Conservation (phyloP, 1,139 yeast species). For the Candida sp. region DNA sequence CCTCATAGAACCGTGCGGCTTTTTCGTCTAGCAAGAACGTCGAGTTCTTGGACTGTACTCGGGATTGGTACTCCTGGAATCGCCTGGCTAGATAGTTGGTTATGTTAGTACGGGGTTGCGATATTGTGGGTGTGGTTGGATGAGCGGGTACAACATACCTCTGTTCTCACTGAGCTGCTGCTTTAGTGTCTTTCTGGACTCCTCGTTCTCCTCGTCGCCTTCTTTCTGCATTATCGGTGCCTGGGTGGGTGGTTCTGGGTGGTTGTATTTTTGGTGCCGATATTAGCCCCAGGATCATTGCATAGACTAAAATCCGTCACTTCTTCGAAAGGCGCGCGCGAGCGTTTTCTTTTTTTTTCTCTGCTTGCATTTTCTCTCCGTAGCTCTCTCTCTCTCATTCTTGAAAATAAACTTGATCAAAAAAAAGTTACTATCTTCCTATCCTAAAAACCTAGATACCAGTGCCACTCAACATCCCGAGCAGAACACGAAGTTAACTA, state of each 20-base stretch:
- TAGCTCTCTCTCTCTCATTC: background rate
- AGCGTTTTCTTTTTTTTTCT: background rate
- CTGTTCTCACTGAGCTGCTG: slow-evolving; percentile 41
- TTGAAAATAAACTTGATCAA: background rate
- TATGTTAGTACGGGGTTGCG: slow-evolving; percentile 14
- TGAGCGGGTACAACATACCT: slow-evolving; percentile 22
- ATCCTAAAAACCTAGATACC: too few species aligned
- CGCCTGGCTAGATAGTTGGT: slow-evolving; percentile 20
- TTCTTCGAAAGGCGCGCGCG: background rate
- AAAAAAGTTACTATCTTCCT: too few species aligned
- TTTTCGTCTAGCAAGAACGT: slow-evolving; percentile 38
- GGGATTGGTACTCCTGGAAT: slow-evolving; percentile 36
- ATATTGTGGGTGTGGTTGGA: background rate
- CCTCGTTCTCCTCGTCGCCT: slow-evolving; percentile 14
- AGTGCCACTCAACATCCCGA: too few species aligned
- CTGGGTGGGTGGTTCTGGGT: background rate
- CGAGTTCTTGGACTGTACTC: slow-evolving; percentile 40
- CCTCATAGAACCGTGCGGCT: slow-evolving; percentile 30
- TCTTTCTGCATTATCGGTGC: slow-evolving; percentile 6
- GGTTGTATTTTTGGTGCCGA: background rate
- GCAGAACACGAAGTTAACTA: background rate
- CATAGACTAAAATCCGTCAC: background rate
- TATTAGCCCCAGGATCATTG: background rate
- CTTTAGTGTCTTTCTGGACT: slow-evolving; percentile 33
- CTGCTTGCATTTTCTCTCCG: background rate